Conservation (phyloP, 23 red algal genomes). For the Gracilaria caudata region DNA sequence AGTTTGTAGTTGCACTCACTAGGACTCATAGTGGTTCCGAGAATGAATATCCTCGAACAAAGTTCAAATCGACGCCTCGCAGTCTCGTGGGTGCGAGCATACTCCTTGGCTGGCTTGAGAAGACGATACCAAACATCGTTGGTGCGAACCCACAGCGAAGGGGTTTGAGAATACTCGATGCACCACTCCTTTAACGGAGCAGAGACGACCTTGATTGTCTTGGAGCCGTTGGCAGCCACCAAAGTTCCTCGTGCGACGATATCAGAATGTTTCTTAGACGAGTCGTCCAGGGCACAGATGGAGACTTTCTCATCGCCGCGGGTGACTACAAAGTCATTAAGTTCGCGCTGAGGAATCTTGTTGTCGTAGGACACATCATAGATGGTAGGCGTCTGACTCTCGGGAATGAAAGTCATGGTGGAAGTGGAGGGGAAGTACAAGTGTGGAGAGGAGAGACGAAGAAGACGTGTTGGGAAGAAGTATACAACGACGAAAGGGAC, state of each 20-base stretch:
- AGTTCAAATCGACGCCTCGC: constrained; percentile 75
- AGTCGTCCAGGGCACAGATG: constrained; percentile 64
- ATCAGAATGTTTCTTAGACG: not conserved
- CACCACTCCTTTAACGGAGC: constrained; percentile 77
- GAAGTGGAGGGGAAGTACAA: not conserved
- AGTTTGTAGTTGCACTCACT: constrained; percentile 43
- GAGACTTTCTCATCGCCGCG: constrained; percentile 61
- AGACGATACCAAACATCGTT: constrained; percentile 69
- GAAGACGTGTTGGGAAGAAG: constrained; percentile 19
- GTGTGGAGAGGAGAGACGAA: not conserved
- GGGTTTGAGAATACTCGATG: constrained; percentile 74
- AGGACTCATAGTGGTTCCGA: constrained; percentile 52
- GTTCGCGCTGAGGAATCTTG: constrained; percentile 72
- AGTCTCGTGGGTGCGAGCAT: constrained; percentile 56
- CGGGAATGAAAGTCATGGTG: constrained; percentile 55
- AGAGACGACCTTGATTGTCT: constrained; percentile 44
- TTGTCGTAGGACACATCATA: constrained; percentile 59
- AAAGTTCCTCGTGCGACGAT: constrained; percentile 56
- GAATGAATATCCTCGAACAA: constrained; percentile 73
- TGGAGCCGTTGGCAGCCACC: constrained; percentile 2
- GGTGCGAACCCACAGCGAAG: constrained; percentile 63
- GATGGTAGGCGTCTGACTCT: constrained; percentile 36
- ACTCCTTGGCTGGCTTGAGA: constrained; percentile 69
- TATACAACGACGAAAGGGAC: not conserved
- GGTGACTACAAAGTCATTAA: constrained; percentile 65